Conservation (phyloP, 495 filamentous ascomycete genomes). For the Trichoderma orchidacearum region DNA sequence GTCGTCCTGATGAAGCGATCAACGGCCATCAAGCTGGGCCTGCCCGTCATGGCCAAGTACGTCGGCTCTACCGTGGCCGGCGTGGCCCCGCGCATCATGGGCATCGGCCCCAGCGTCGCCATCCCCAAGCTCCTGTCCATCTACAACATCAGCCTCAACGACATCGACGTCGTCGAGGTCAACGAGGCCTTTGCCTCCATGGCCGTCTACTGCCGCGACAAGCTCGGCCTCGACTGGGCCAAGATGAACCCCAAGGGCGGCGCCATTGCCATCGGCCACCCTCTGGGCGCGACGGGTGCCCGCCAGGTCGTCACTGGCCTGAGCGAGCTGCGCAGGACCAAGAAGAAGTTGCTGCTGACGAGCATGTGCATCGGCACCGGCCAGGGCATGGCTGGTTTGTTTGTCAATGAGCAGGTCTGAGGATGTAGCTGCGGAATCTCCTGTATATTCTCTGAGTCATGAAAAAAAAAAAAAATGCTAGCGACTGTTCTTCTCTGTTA, state of each 20-base stretch:
- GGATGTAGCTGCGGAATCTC: not conserved
- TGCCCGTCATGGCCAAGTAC: constrained; percentile 91
- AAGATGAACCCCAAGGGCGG: constrained; percentile 88
- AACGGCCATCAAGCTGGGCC: constrained; percentile 71
- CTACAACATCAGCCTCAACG: constrained; percentile 62
- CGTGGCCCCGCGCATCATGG: constrained; percentile 87
- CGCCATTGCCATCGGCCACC: constrained; percentile 68
- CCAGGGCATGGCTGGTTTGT: constrained; percentile 71
- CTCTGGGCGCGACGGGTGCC: constrained; percentile 66
- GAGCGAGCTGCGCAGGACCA: constrained; percentile 62
- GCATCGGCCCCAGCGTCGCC: constrained; percentile 84
- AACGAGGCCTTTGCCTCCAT: constrained; percentile 98
- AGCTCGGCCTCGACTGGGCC: constrained; percentile 57
- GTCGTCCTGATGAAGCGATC: constrained; percentile 89
- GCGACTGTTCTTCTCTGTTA: not conserved
- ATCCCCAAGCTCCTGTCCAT: constrained; percentile 87
- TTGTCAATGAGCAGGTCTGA: constrained; percentile 58
- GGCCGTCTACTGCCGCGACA: constrained; percentile 83
- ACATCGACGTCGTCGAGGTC: constrained; percentile 83
- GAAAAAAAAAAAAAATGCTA: not conserved
- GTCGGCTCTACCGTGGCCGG: constrained; percentile 84
- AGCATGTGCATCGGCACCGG: constrained; percentile 83
- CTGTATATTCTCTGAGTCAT: too few relatives aligned
- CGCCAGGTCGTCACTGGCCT: constrained; percentile 75
- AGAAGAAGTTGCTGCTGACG: constrained; percentile 73